Conservation (phyloP, 192 early-diverging fungal genomes). For the Phycomyces blakesleeanus region DNA sequence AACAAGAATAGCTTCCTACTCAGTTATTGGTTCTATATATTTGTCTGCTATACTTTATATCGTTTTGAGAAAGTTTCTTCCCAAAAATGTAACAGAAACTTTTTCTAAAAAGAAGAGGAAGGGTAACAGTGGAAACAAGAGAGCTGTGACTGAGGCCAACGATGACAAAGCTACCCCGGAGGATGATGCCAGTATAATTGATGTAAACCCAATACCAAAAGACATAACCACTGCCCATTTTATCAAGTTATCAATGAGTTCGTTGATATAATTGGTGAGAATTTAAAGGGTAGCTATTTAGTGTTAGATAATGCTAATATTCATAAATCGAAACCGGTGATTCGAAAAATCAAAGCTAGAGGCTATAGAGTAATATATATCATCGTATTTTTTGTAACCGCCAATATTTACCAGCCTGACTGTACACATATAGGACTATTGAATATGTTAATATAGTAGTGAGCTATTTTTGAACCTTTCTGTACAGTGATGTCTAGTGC, state of each 20-base stretch:
- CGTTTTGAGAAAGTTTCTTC: too few species aligned
- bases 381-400: too few species aligned
- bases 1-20: slow-evolving; percentile 5
- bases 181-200: neutral
- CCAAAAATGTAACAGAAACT: slow-evolving; percentile 12
- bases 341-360: neutral
- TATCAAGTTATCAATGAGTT: slow-evolving; percentile 4
- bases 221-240: slow-evolving; percentile 1
- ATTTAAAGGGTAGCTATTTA: slow-evolving; percentile 3
- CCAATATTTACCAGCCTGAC: too few species aligned
- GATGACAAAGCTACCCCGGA: slow-evolving; percentile 9
- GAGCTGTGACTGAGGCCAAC: slow-evolving; percentile 6
- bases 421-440: too few species aligned
- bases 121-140: too few species aligned
- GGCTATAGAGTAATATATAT: slow-evolving; percentile 6
- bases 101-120: slow-evolving; percentile 10
- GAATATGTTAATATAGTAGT: too few species aligned
- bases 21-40: slow-evolving; percentile 6
- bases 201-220: slow-evolving; percentile 1
- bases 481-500: too few species aligned
- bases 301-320: slow-evolving; percentile 1
- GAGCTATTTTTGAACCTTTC: too few species aligned
- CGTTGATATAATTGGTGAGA: neutral
- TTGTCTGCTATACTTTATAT: slow-evolving; percentile 7
- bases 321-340: slow-evolving; percentile 5